phyloP scores from a whole-genome alignment of 495 filamentous ascomycete species.

The Lindgomyces ingoldianus region DNA sequence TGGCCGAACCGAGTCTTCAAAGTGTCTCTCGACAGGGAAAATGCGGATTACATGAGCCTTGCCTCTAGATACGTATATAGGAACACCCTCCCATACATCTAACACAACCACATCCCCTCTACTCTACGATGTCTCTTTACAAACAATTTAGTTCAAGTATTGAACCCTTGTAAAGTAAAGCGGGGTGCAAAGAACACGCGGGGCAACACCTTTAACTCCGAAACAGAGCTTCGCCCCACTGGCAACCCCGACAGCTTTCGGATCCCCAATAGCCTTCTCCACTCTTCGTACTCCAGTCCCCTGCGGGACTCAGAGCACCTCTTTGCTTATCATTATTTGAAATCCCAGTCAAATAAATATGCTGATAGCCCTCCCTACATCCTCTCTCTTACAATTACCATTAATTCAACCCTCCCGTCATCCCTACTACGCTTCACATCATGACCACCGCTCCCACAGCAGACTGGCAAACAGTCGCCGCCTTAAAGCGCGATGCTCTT shows the following conservation, averaged over 20 bases:
- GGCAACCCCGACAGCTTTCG: background rate
- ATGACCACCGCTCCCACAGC: background rate
- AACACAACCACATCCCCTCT: too few species aligned
- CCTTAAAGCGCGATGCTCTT: conserved; percentile 18
- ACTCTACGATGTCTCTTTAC: too few species aligned
- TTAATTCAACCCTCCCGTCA: background rate
- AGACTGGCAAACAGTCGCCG: conserved; percentile 29
- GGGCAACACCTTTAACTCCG: too few species aligned
- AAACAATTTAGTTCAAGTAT: too few species aligned
- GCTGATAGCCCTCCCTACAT: background rate
- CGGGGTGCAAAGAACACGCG: too few species aligned
- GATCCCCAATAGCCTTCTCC: conserved; percentile 1
- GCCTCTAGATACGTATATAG: too few species aligned
- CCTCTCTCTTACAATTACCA: too few species aligned
- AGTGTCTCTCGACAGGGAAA: too few species aligned
- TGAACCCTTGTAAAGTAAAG: too few species aligned
- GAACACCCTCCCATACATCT: too few species aligned
- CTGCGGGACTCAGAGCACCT: background rate
- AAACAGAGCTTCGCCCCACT: too few species aligned
- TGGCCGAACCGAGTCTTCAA: background rate
- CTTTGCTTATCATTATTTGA: background rate
- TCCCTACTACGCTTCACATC: background rate
- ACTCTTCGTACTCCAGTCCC: background rate
- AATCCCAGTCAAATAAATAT: background rate
- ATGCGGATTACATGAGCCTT: too few species aligned